Evolutionary conservation across 352 stramenopile genomes (phyloP).

Genomic region (Salisapilia sapeloensis): DNA sequence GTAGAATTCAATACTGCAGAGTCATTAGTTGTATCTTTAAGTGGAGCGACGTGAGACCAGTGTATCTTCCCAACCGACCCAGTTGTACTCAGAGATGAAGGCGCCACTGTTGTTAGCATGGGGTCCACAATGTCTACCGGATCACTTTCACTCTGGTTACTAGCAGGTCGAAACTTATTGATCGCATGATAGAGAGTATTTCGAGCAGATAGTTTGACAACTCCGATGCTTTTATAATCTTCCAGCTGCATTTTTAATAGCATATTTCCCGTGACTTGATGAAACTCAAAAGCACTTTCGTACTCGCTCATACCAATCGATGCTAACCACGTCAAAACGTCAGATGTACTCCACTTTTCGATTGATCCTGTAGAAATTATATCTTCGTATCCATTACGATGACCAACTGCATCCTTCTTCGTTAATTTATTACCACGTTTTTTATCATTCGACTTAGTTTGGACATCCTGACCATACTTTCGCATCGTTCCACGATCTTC

Average conservation of each 20-base stretch:
- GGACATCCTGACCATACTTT: conserved; percentile 49
- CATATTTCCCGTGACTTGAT: conserved; percentile 39
- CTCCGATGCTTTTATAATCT: conserved; percentile 27
- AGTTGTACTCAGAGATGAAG: no score
- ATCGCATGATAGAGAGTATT: conserved; percentile 40
- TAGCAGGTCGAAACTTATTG: conserved; percentile 27
- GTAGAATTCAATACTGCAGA: conserved; percentile 10
- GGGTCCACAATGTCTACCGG: no score
- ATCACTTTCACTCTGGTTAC: no score
- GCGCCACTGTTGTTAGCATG: not conserved
- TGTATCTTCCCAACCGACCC: conserved; percentile 16
- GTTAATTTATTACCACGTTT: conserved; percentile 2
- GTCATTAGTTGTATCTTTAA: conserved; percentile 14
- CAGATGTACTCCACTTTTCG: conserved; percentile 22
- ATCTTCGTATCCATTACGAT: conserved; percentile 4
- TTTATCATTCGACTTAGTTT: conserved; percentile 11
- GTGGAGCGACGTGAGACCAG: conserved; percentile 53
- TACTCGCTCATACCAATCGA: conserved; percentile 43
- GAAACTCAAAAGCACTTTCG: conserved; percentile 52
- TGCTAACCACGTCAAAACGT: conserved; percentile 51
- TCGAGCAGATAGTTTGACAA: conserved; percentile 30
- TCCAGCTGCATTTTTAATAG: conserved; percentile 24
- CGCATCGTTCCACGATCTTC: conserved; percentile 56
- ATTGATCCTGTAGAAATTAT: conserved; percentile 21
- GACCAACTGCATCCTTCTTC: not conserved